Evolutionary conservation across 805 yeast genomes (phyloP), one percentile per base, ranked within the genome.

Genomic region (Geotrichum ghanense): DNA sequence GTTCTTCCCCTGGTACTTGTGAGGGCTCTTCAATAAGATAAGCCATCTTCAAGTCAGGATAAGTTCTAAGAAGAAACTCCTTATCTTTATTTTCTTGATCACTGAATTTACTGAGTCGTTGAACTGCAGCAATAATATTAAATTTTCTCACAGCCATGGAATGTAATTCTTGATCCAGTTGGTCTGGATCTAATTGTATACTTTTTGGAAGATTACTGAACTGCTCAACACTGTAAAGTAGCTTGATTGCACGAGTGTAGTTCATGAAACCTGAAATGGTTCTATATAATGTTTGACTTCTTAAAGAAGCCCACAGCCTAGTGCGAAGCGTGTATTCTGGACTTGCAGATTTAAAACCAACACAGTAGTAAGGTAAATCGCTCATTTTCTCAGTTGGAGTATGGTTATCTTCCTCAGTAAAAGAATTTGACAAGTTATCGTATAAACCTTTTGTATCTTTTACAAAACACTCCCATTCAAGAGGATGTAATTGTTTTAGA

Each of bases 181-280:
- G 64, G 16, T 31, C 37, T 31, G 37, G 37, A 6, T 31, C 37
- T 31, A 31, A n/a, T n/a, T 31, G 37, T n/a, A 31, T 31, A 19
- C 37, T 31, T 12, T 31, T 31, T 10, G 37, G 37, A n/a, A 31
- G 16, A n/a, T 31, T 31, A 31, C 37, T 31, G 17, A 31, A 31
- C 37, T 31, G 37, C 60, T 87, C 95, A 40, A 81, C 74, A 41
- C 80, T 66, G 54, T 78, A 78, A 4, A 87, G 67, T 22, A 86
- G 65, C 52, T 79, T 79, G 24, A 88, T 72, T 0, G 95, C 95
- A 31, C 73, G 72, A 12, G 75, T 68, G 58, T 87, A 87, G 59
- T 86, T 86, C 76, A 76, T 76, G 57, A 88, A 86, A 0, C 96
- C 95, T 0, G 89, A 76, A 2, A 85, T 71, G 0, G 96, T 87